Evolutionary conservation across 139 green algal species (phyloP).

Genomic region (Chlorokybus atmophyticus): DNA sequence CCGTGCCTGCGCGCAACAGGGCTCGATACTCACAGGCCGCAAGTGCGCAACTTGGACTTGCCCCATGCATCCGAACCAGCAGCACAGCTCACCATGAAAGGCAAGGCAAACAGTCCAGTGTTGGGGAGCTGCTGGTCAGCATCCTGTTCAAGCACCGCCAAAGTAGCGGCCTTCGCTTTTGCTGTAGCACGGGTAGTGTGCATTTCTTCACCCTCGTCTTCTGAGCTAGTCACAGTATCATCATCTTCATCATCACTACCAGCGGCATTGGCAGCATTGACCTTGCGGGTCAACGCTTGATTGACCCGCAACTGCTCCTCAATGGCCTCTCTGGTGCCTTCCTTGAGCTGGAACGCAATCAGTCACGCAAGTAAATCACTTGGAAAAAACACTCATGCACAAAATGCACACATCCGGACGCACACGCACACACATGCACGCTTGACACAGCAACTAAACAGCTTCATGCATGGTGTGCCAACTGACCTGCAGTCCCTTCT

Average conservation of each 20-base stretch:
- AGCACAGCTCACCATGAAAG: conserved; percentile 87
- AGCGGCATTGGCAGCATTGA: conserved; percentile 25
- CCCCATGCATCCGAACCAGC: no score
- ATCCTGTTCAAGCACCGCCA: conserved; percentile 14
- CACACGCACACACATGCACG: background rate
- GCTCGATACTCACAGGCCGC: no score
- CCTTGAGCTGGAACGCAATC: background rate
- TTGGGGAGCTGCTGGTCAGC: conserved; percentile 23
- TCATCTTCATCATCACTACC: conserved; percentile 10
- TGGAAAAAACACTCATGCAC: background rate
- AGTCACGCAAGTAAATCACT: background rate
- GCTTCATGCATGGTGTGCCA: no score
- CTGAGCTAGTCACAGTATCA: conserved; percentile 22
- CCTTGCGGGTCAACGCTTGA: conserved; percentile 56
- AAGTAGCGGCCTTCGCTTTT: background rate
- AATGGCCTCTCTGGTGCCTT: conserved; percentile 40
- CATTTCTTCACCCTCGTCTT: conserved; percentile 13
- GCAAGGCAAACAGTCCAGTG: conserved; percentile 73
- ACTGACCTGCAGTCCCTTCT: conserved; percentile 23
- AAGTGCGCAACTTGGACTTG: no score
- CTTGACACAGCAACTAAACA: background rate
- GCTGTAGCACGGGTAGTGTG: background rate
- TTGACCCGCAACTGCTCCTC: conserved; percentile 76
- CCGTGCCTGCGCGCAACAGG: conserved; percentile 6
- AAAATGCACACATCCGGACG: background rate